Evolutionary conservation across 805 yeast species (phyloP).

Genomic region (Yamadazyma phyllophila): DNA sequence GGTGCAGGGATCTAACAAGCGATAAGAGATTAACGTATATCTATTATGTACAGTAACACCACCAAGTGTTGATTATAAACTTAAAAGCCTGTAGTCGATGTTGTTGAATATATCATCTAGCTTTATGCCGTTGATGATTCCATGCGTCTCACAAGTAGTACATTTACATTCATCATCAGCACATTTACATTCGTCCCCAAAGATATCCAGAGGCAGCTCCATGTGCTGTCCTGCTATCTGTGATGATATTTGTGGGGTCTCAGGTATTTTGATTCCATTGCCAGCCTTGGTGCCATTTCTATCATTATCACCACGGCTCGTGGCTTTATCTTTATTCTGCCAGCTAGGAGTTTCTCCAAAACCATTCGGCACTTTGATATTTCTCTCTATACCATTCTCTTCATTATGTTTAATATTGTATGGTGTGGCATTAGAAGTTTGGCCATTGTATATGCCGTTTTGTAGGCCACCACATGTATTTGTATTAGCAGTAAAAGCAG

Average conservation of each 20-base stretch:
- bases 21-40: too few species aligned
- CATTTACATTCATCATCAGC: slow-evolving; percentile 33
- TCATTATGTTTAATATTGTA: too few species aligned
- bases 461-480: too few species aligned
- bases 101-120: slow-evolving; percentile 35
- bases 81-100: slow-evolving; percentile 8
- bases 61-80: background rate
- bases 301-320: background rate
- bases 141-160: slow-evolving; percentile 43
- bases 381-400: too few species aligned
- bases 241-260: background rate
- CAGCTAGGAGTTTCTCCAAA: background rate
- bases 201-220: slow-evolving; percentile 2
- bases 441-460: too few species aligned
- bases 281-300: background rate
- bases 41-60: too few species aligned
- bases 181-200: slow-evolving; percentile 23
- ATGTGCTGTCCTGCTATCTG: slow-evolving; percentile 5
- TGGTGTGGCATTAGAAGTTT: too few species aligned
- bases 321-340: background rate
- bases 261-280: background rate
- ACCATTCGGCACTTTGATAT: background rate
- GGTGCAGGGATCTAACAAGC: too few species aligned
- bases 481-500: too few species aligned
- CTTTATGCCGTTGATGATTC: slow-evolving; percentile 41